Evolutionary conservation across 495 filamentous ascomycete species (phyloP).

Genomic region (Peziza echinospora): DNA sequence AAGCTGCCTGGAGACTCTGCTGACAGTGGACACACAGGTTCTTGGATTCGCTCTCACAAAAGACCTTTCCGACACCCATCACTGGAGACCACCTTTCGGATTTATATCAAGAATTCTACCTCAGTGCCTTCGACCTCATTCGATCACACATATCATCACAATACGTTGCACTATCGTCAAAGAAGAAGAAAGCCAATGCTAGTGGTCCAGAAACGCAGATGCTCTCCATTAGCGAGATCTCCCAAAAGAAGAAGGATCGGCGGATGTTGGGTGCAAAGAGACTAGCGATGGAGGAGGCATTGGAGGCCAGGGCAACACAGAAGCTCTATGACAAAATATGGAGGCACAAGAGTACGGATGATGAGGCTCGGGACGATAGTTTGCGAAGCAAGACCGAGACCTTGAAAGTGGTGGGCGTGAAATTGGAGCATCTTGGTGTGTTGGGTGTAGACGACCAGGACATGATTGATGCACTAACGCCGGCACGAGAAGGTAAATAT

Average conservation of each 20-base stretch:
- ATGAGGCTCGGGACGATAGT: conserved; percentile 89
- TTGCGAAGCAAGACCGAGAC: conserved; percentile 86
- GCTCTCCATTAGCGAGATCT: conserved; percentile 71
- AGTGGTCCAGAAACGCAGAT: conserved; percentile 37
- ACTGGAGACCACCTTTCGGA: conserved; percentile 61
- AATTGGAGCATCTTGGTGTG: conserved; percentile 64
- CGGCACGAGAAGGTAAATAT: conserved; percentile 54
- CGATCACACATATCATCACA: conserved; percentile 54
- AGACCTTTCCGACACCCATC: conserved; percentile 64
- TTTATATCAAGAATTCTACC: conserved; percentile 92
- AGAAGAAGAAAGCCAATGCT: conserved; percentile 19
- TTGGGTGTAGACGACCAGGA: conserved; percentile 18
- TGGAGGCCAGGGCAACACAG: conserved; percentile 74
- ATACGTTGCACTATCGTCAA: conserved; percentile 16
- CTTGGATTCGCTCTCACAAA: conserved; percentile 72
- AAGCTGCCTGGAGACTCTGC: not conserved
- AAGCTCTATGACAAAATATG: conserved; percentile 70
- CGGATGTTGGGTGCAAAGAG: conserved; percentile 56
- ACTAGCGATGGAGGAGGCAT: conserved; percentile 64
- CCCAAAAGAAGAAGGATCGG: conserved; percentile 53
- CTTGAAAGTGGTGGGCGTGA: conserved; percentile 71
- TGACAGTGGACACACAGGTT: conserved; percentile 36
- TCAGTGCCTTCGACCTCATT: conserved; percentile 59
- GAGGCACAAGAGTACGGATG: conserved; percentile 74
- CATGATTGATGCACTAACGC: conserved; percentile 42